Percentiles rank a stretch among this genome's conserved stretches.
phyloP scores from a whole-genome alignment of 1,139 yeast species.

The Barnettozyma hawaiiensis region DNA sequence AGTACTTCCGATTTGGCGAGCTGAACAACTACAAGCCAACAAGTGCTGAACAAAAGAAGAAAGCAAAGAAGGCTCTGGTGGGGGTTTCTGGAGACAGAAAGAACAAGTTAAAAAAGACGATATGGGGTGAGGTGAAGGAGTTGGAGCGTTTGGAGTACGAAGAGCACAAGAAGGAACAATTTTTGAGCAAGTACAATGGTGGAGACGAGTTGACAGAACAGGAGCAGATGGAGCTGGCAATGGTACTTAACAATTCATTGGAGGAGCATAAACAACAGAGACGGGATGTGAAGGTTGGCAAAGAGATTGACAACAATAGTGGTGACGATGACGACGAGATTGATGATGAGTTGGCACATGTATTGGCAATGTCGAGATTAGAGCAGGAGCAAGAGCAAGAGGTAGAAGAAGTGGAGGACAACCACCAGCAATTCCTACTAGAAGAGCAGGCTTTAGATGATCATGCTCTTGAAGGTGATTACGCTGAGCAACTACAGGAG shows the following conservation, averaged over 20 bases:
- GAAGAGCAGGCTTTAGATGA: background rate
- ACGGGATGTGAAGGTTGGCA: slow-evolving; percentile 11
- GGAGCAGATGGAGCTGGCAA: slow-evolving; percentile 46
- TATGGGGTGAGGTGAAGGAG: slow-evolving; percentile 28
- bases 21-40: slow-evolving; percentile 12
- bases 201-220: slow-evolving; percentile 37
- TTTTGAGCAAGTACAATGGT: slow-evolving; percentile 44
- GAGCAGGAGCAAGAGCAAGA: slow-evolving; percentile 8
- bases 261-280: slow-evolving; percentile 19
- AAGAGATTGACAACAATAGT: slow-evolving; percentile 1
- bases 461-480: slow-evolving; percentile 12
- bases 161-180: slow-evolving; percentile 22
- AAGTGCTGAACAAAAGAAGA: slow-evolving; percentile 27
- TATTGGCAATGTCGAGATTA: slow-evolving; percentile 34
- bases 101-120: slow-evolving; percentile 23
- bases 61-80: slow-evolving; percentile 27
- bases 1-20: slow-evolving; percentile 60
- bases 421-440: background rate
- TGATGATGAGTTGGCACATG: slow-evolving; percentile 32
- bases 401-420: no score
- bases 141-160: slow-evolving; percentile 30
- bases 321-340: slow-evolving; percentile 28
- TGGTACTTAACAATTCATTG: slow-evolving; percentile 42
- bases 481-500: slow-evolving; percentile 19
- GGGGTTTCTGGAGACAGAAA: slow-evolving; percentile 20